phyloP scores from a whole-genome alignment of 345 rosid species.

The Durio zibethinus region DNA sequence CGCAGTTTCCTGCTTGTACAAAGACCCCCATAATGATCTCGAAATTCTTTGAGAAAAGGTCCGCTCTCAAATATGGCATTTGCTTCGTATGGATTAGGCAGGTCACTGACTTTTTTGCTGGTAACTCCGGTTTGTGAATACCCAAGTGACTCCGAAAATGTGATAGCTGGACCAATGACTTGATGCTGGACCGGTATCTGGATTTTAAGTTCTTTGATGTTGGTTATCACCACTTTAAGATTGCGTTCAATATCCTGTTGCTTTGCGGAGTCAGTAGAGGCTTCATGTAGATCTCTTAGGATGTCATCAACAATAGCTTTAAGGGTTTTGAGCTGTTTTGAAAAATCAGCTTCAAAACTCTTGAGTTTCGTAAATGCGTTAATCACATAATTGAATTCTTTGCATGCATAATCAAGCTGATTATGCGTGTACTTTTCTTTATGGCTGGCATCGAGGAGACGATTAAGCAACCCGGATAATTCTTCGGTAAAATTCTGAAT shows the following conservation, averaged over 20 bases:
- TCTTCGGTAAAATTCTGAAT: fast-evolving
- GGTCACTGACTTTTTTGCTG: not conserved
- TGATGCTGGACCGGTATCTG: constrained; percentile 29
- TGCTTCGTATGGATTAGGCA: constrained; percentile 24
- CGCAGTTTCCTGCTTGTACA: not conserved
- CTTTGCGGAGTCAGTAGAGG: not conserved
- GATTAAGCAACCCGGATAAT: fast-evolving
- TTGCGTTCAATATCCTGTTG: not conserved
- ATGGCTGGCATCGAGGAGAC: not conserved
- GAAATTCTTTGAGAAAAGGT: not conserved
- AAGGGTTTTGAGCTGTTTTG: not conserved
- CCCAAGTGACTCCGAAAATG: not conserved
- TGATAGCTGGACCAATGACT: not conserved
- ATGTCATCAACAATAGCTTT: not conserved
- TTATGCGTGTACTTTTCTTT: no score
- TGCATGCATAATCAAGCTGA: constrained; percentile 7
- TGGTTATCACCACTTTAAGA: constrained; percentile 24
- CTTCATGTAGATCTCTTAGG: not conserved
- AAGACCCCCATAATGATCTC: constrained; percentile 3
- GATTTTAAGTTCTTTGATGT: constrained; percentile 34
- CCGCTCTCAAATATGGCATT: constrained; percentile 2
- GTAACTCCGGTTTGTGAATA: not conserved
- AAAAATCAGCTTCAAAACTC: not conserved
- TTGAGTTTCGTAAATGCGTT: not conserved
- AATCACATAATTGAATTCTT: constrained; percentile 1